phyloP scores from a whole-genome alignment of 352 stramenopile species.

The Globisporangium spinosum region DNA sequence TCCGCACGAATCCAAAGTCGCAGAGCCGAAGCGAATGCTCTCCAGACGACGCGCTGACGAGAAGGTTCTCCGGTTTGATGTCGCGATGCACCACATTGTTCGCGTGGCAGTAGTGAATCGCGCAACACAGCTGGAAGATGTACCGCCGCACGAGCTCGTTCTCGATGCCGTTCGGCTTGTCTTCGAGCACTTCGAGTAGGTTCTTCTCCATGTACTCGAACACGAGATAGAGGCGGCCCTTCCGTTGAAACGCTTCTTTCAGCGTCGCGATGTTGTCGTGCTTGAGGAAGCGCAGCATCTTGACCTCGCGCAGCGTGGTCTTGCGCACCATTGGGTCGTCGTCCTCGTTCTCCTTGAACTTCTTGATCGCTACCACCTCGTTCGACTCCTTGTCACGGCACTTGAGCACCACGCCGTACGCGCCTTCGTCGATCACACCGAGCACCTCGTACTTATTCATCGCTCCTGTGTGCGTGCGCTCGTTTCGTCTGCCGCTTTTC shows the following conservation, averaged over 20 bases:
- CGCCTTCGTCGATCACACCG: conserved; percentile 90
- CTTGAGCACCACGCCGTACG: conserved; percentile 93
- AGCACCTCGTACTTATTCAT: conserved; percentile 96
- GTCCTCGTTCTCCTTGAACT: conserved; percentile 94
- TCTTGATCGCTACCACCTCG: conserved; percentile 99
- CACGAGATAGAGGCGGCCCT: conserved; percentile 95
- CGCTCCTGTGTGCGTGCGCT: conserved; percentile 18
- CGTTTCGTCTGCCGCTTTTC: neutral
- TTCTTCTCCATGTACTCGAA: conserved; percentile 98
- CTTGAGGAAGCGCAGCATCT: conserved; percentile 97
- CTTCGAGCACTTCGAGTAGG: conserved; percentile 93
- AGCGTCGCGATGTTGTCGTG: conserved; percentile 98
- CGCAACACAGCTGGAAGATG: conserved; percentile 97
- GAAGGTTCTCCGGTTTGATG: conserved; percentile 99
- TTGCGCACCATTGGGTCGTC: conserved; percentile 92
- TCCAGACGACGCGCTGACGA: conserved; percentile 93
- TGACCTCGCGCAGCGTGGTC: conserved; percentile 94
- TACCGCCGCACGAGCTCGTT: conserved; percentile 96
- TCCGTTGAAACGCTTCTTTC: conserved; percentile 98
- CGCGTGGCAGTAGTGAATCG: conserved; percentile 96
- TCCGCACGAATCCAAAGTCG: conserved; percentile 96
- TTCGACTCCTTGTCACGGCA: conserved; percentile 94
- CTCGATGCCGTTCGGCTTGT: conserved; percentile 84
- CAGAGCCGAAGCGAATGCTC: conserved; percentile 97
- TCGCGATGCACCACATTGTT: conserved; percentile 97